phyloP scores from a whole-genome alignment of 805 yeast genomes.

The Lachancea nothofagi region DNA sequence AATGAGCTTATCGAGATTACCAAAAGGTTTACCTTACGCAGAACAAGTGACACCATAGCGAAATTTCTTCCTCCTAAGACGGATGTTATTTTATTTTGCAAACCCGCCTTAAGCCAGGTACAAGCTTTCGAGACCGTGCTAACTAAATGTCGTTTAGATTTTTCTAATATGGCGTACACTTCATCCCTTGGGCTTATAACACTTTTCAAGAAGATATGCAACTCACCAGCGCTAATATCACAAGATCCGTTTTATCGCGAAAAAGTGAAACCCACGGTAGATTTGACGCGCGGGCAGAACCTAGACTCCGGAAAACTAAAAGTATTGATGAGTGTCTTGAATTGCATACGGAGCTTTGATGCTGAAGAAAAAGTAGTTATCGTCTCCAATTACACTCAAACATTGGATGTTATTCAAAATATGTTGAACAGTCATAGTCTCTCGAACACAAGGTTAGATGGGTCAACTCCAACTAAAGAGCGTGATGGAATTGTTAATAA shows the following conservation, averaged over 20 bases:
- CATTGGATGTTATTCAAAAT: slow-evolving; percentile 68
- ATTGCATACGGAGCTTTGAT: slow-evolving; percentile 38
- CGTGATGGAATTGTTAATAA: slow-evolving; percentile 61
- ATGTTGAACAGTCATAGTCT: slow-evolving; percentile 45
- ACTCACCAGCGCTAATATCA: slow-evolving; percentile 61
- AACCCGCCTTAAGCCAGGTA: slow-evolving; percentile 62
- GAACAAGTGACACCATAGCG: slow-evolving; percentile 55
- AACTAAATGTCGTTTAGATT: slow-evolving; percentile 27
- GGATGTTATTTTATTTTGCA: slow-evolving; percentile 71
- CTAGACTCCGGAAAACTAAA: slow-evolving; percentile 57
- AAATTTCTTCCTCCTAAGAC: slow-evolving; percentile 66
- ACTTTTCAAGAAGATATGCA: slow-evolving; percentile 72
- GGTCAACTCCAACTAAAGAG: slow-evolving; percentile 63
- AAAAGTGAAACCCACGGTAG: slow-evolving; percentile 6
- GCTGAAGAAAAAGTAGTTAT: slow-evolving; percentile 71
- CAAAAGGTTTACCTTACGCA: slow-evolving; percentile 59
- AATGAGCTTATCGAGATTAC: slow-evolving; percentile 62
- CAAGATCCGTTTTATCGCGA: slow-evolving; percentile 38
- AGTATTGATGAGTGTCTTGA: slow-evolving; percentile 51
- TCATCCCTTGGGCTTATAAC: slow-evolving; percentile 65
- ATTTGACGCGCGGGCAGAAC: slow-evolving; percentile 1
- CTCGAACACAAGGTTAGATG: slow-evolving; percentile 67
- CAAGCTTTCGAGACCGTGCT: slow-evolving; percentile 48
- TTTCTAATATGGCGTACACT: slow-evolving; percentile 26
- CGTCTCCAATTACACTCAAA: slow-evolving; percentile 83